Evolutionary conservation across 805 yeast genomes (phyloP), one percentile per base, ranked within the genome.

Genomic region (Teunomyces atbi): DNA sequence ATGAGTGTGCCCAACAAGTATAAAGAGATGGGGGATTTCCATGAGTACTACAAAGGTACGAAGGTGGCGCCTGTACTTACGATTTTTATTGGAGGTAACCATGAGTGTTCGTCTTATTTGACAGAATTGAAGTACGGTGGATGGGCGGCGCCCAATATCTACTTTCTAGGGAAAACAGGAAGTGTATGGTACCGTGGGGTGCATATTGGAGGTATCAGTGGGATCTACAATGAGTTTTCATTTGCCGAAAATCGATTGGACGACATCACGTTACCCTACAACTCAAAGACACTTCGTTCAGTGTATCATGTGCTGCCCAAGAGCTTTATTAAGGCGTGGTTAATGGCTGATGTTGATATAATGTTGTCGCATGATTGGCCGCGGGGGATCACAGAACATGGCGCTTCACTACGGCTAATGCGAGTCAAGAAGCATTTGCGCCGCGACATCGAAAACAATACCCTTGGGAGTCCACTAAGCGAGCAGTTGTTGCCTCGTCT

Each of bases 301-400:
- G 75, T 81, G 0, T 88, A 87, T 64, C 97, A 94, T 64, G 81
- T 84, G 43, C 78, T 91, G 30, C 78, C 86, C 40, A 73, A 74
- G 45, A 86, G 85, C 46, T 79, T 78, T 45, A 51, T 81, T 30
- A 86, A 85, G 50, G 65, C 89, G 54, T 65, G 71, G 53, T 53
- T 77, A 55, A 55, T 77, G 48, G 50, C 50, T 4, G 49, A 54
- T 10, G 40, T 81, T 5, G 86, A 88, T 54, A 60, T 90, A 1
- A 73, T 85, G 60, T 49, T 92, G 44, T 79, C 88, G 27, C 99
- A 94, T 64, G 99, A 94, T 68, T 94, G 99, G 99, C 99, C 99
- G 0, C 82, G 74, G 34, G 88, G 86, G 3, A 82, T 91, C 7
- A 85, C 77, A 36, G 65, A 79, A 4, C 66, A 77, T 61, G 98